Evolutionary conservation across 441 rosid genomes (phyloP).

Genomic region (Omphalea diandra): DNA sequence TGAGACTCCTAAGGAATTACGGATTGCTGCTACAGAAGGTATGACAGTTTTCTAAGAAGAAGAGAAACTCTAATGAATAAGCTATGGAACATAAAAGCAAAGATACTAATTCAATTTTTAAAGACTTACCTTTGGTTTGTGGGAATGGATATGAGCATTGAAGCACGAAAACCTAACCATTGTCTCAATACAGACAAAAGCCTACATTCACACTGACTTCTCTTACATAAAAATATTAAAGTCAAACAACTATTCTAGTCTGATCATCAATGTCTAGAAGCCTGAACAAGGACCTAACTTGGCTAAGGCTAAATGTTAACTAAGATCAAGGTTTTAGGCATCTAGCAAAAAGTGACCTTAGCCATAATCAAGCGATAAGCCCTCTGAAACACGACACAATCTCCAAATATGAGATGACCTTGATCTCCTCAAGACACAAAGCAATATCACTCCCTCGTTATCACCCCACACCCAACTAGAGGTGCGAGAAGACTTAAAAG

Average conservation of each 20-base stretch:
- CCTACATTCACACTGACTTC: conserved; percentile 33
- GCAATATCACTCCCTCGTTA: conserved; percentile 41
- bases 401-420: conserved; percentile 86
- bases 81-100: not conserved
- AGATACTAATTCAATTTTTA: conserved; percentile 2
- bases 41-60: conserved; percentile 39
- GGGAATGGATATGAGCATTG: conserved; percentile 46
- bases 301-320: conserved; percentile 22
- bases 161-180: conserved; percentile 97
- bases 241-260: conserved; percentile 28
- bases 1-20: conserved; percentile 37
- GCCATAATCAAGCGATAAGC: conserved; percentile 92
- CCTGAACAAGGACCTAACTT: conserved; percentile 28
- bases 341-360: conserved; percentile 40
- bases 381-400: conserved; percentile 79
- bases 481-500: conserved; percentile 77
- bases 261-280: conserved; percentile 25
- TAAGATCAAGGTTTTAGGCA: conserved; percentile 29
- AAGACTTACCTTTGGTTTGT: conserved; percentile 60
- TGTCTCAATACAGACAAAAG: conserved; percentile 24
- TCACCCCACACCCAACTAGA: conserved; percentile 88
- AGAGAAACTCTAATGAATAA: conserved; percentile 15
- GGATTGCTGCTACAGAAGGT: conserved; percentile 41
- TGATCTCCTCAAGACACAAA: conserved; percentile 65
- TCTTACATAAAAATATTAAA: conserved; percentile 24